A percentile compares a stretch with the other conserved stretches of the same genome.
phyloP scores from a whole-genome alignment of 805 yeast species.

The Starmerella floris region DNA sequence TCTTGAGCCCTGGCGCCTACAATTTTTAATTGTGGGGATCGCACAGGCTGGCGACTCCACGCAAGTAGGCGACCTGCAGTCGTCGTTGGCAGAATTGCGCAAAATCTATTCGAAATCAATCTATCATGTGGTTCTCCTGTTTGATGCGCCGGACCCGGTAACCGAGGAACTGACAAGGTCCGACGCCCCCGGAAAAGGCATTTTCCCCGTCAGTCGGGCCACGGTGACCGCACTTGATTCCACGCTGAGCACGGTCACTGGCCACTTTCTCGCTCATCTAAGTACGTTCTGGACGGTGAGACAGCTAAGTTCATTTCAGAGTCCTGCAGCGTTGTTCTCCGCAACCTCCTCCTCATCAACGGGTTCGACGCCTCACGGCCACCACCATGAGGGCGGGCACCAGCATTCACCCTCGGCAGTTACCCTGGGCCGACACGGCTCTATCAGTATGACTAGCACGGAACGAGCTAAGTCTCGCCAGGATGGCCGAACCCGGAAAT shows the following conservation, averaged over 20 bases:
- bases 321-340: conserved; percentile 35
- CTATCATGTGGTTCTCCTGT: conserved; percentile 42
- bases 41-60: conserved; percentile 23
- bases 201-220: not conserved
- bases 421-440: conserved; percentile 23
- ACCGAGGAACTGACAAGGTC: not conserved
- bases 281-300: conserved; percentile 56
- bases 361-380: not conserved
- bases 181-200: not conserved
- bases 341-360: not conserved
- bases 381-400: not conserved
- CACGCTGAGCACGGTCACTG: conserved; percentile 57
- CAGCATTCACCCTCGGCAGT: conserved; percentile 8
- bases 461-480: conserved; percentile 36
- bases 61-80: conserved; percentile 20
- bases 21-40: conserved; percentile 40
- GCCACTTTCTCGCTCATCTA: conserved; percentile 47
- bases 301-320: conserved; percentile 64
- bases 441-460: conserved; percentile 25
- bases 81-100: conserved; percentile 32
- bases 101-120: conserved; percentile 40
- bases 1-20: conserved; percentile 78
- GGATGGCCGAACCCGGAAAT: conserved; percentile 61
- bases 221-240: conserved; percentile 40
- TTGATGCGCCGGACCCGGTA: conserved; percentile 27